Evolutionary conservation across 441 rosid species (phyloP).

Genomic region (Eugenia klotzschiana): DNA sequence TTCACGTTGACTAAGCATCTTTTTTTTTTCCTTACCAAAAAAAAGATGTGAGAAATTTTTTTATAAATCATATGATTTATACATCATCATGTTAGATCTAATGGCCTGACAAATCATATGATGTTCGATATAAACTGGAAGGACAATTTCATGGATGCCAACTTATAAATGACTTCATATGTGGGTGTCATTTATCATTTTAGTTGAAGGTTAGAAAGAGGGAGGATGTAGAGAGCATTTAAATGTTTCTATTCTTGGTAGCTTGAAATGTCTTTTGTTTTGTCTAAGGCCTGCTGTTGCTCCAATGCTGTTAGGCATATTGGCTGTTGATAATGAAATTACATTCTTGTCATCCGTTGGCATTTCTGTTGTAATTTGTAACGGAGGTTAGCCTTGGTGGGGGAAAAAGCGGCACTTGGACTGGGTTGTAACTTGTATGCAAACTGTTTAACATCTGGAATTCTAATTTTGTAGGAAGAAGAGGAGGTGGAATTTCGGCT

Average conservation of each 20-base stretch:
- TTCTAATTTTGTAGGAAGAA: constrained; percentile 51
- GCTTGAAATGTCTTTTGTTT: neutral
- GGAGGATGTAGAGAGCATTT: neutral
- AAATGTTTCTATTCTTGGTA: neutral
- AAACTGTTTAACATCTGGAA: neutral
- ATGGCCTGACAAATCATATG: neutral
- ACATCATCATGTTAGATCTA: neutral
- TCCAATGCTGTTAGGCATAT: neutral
- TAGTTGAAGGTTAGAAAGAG: neutral
- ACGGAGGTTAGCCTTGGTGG: neutral
- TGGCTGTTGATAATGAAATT: neutral
- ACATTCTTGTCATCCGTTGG: neutral
- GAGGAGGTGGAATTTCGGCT: constrained; percentile 23
- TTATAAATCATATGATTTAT: no score
- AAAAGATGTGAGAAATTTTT: no score
- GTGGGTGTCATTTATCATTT: neutral
- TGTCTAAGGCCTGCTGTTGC: neutral
- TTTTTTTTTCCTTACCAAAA: no score
- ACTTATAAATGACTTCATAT: neutral
- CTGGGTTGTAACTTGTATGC: neutral
- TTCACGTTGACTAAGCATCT: neutral
- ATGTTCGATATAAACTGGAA: neutral
- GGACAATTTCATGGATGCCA: neutral
- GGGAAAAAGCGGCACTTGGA: neutral
- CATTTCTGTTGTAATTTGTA: neutral